These are phyloP conservation scores for Conringia planisiliqua DNA, from an alignment of 345 rosid genomes.

Conservation along the genomic window DNA sequence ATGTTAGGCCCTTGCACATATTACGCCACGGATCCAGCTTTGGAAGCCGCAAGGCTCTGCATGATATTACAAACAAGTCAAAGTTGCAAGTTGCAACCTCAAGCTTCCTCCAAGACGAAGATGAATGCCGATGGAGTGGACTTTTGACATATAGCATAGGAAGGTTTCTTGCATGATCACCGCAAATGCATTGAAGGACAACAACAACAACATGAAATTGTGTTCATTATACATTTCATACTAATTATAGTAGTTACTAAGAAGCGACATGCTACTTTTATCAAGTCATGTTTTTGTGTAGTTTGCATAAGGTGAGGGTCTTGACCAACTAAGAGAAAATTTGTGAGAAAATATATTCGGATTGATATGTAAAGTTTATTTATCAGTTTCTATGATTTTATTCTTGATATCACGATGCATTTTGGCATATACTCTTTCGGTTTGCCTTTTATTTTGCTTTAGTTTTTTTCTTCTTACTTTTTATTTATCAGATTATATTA, in stretches of 20 bases:
- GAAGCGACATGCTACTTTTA: too few species aligned
- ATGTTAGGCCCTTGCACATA: too few species aligned
- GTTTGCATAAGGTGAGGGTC: too few species aligned
- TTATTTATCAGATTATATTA: not conserved
- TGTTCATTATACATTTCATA: too few species aligned
- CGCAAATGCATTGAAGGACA: constrained; percentile 42
- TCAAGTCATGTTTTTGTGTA: too few species aligned
- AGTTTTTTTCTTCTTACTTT: not conserved
- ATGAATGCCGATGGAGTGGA: constrained; percentile 27
- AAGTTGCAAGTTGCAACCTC: constrained; percentile 27
- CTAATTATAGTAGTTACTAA: too few species aligned
- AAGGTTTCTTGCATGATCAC: constrained; percentile 53
- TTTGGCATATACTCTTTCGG: constrained; percentile 11
- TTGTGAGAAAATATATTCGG: too few species aligned
- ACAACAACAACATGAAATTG: constrained; percentile 9
- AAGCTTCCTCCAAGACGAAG: constrained; percentile 32
- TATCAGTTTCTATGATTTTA: too few species aligned
- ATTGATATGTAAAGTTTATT: too few species aligned
- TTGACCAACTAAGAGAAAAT: too few species aligned
- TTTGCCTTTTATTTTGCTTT: not conserved
- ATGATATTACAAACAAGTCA: constrained; percentile 56
- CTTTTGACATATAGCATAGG: constrained; percentile 45
- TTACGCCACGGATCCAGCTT: constrained; percentile 29
- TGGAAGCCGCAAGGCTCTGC: constrained; percentile 50
- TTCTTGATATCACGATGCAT: not conserved